Conservation (phyloP, 345 rosid species). For the Lepidium sativum region DNA sequence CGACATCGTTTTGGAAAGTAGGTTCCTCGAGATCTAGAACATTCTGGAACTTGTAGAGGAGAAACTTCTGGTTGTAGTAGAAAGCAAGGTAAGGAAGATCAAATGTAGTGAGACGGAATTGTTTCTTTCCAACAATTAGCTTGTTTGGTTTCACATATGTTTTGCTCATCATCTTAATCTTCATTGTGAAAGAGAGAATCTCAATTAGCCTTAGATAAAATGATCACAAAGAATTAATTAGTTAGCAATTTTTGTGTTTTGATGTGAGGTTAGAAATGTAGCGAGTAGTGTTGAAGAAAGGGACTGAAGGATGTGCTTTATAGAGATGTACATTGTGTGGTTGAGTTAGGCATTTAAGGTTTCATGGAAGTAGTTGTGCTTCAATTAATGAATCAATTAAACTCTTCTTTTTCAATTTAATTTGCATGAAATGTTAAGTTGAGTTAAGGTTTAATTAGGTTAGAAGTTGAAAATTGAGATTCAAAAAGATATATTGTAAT, state of each 20-base stretch:
- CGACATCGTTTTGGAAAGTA: constrained; percentile 27
- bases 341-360: constrained; percentile 50
- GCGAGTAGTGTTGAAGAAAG: neutral
- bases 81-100: constrained; percentile 87
- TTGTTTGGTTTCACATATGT: constrained; percentile 59
- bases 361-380: constrained; percentile 41
- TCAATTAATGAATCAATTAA: constrained; percentile 18
- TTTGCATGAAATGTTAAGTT: constrained; percentile 18
- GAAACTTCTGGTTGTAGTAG: constrained; percentile 85
- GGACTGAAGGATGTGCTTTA: constrained; percentile 3
- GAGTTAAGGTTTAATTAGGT: neutral
- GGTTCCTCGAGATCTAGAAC: constrained; percentile 18
- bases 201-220: constrained; percentile 14
- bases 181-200: constrained; percentile 3
- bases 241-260: neutral
- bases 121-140: constrained; percentile 46
- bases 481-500: neutral
- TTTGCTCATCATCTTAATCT: constrained; percentile 38
- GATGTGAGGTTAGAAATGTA: neutral
- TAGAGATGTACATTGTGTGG: constrained; percentile 17
- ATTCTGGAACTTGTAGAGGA: constrained; percentile 46
- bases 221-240: neutral
- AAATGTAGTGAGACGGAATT: constrained; percentile 69
- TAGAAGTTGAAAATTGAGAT: neutral
- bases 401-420: neutral